Evolutionary conservation across 768 basidiomycete genomes (phyloP).

Genomic region (Omphalotus guepiniiformis): DNA sequence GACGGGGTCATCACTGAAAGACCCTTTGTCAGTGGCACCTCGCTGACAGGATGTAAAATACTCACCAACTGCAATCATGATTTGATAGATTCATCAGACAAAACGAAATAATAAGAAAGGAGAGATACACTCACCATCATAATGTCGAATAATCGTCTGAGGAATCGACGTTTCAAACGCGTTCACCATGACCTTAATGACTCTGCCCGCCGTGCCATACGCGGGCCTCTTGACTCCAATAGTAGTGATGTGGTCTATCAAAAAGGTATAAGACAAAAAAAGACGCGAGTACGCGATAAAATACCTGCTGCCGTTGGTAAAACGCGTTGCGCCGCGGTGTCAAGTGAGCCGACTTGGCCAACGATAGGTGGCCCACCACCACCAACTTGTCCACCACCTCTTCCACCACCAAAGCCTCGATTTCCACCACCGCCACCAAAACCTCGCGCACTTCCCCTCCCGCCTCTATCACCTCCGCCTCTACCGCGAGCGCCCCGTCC

Average conservation of each 20-base stretch:
- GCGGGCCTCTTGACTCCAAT: conserved; percentile 68
- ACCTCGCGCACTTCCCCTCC: no score
- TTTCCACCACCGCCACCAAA: no score
- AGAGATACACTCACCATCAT: conserved; percentile 56
- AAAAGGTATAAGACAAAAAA: no score
- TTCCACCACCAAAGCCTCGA: no score
- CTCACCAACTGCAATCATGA: conserved; percentile 38
- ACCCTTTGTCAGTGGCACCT: background rate
- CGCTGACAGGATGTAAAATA: conserved; percentile 10
- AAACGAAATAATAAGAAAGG: background rate
- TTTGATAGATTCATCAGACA: background rate
- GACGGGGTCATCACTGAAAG: conserved; percentile 56
- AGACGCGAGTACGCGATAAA: no score
- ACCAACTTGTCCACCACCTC: no score
- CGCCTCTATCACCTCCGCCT: no score
- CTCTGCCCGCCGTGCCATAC: conserved; percentile 53
- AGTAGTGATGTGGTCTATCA: conserved; percentile 45
- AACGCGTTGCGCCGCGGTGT: no score
- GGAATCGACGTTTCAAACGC: conserved; percentile 57
- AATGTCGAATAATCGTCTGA: conserved; percentile 64
- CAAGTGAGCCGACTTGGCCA: no score
- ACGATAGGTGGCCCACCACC: no score
- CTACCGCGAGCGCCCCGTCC: no score
- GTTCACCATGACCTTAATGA: conserved; percentile 45
- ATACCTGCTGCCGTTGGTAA: no score